phyloP scores from a whole-genome alignment of 1,139 yeast species.

The Protomyces inouyei region DNA sequence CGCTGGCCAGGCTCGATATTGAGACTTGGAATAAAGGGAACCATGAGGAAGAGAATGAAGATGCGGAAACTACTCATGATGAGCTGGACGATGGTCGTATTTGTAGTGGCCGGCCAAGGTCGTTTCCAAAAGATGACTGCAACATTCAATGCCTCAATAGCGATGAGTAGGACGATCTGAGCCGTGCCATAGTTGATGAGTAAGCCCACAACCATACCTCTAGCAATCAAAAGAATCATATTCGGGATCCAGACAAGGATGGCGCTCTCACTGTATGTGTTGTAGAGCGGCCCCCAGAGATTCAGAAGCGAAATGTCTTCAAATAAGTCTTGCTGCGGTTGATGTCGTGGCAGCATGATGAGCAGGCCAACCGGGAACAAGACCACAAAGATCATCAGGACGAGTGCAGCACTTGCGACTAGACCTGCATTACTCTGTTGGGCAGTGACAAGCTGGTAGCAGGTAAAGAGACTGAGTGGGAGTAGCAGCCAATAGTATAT shows the following conservation, averaged over 20 bases:
- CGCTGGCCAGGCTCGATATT: slow-evolving; percentile 33
- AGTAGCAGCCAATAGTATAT: slow-evolving; percentile 35
- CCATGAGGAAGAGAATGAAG: slow-evolving; percentile 35
- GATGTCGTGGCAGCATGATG: slow-evolving; percentile 31
- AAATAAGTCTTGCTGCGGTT: slow-evolving; percentile 34
- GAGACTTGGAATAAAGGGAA: slow-evolving; percentile 38
- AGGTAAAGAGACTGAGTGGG: slow-evolving; percentile 38
- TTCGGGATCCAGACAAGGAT: slow-evolving; percentile 31
- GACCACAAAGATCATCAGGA: slow-evolving; percentile 37
- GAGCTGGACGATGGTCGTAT: slow-evolving; percentile 37
- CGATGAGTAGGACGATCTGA: slow-evolving; percentile 38
- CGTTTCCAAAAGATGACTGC: slow-evolving; percentile 34
- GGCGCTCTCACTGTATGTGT: slow-evolving; percentile 35
- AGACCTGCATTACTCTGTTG: slow-evolving; percentile 34
- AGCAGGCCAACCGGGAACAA: slow-evolving; percentile 33
- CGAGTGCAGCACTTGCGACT: slow-evolving; percentile 37
- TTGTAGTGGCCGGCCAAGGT: slow-evolving; percentile 39
- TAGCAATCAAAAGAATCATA: slow-evolving; percentile 33
- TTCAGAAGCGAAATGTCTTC: slow-evolving; percentile 37
- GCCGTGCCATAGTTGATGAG: slow-evolving; percentile 41
- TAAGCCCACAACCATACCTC: slow-evolving; percentile 40
- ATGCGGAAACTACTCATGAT: slow-evolving; percentile 36
- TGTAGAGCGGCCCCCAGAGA: slow-evolving; percentile 39
- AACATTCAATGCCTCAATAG: slow-evolving; percentile 36
- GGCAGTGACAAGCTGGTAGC: slow-evolving; percentile 38